Conservation (phyloP, 2,329 filamentous ascomycete species). For the Phaeosphaeria sp. region DNA sequence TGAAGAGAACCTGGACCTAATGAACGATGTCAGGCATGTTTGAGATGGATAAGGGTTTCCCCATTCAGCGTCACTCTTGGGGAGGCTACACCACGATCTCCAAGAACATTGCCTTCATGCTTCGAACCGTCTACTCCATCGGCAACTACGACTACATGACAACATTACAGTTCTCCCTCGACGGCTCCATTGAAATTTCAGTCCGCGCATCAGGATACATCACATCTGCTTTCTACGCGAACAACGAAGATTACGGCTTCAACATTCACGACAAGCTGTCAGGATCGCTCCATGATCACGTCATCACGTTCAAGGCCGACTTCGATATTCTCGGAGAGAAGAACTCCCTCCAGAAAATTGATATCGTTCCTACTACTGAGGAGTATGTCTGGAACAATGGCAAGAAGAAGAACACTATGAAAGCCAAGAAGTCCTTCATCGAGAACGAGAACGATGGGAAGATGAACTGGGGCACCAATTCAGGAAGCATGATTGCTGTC, state of each 20-base stretch:
- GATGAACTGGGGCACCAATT: slow-evolving; percentile 56
- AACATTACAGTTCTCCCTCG: slow-evolving; percentile 20
- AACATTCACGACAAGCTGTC: slow-evolving; percentile 43
- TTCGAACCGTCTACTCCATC: slow-evolving; percentile 37
- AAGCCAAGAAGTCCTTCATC: slow-evolving; percentile 52
- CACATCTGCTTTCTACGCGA: slow-evolving; percentile 15
- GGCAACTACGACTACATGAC: slow-evolving; percentile 5
- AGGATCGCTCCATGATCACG: slow-evolving; percentile 44
- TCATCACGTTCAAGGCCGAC: slow-evolving; percentile 48
- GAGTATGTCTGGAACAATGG: slow-evolving; percentile 56
- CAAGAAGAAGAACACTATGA: slow-evolving; percentile 59
- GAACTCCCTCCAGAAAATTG: slow-evolving; percentile 40
- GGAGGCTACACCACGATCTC: slow-evolving; percentile 25
- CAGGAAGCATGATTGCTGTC: slow-evolving; percentile 51
- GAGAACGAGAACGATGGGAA: slow-evolving; percentile 39
- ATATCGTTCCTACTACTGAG: slow-evolving; percentile 4
- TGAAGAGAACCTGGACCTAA: not conserved
- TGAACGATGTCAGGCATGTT: slow-evolving; percentile 8
- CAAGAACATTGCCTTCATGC: slow-evolving; percentile 21
- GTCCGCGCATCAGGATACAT: slow-evolving; percentile 30
- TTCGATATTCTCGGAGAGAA: slow-evolving; percentile 39
- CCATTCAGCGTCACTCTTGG: slow-evolving; percentile 36
- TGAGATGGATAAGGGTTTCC: slow-evolving; percentile 22
- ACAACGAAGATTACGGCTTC: slow-evolving; percentile 43
- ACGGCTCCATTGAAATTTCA: slow-evolving; percentile 20